A percentile compares a stretch with the other conserved stretches of the same genome.
Conservation (phyloP, 352 stramenopile genomes). For the Pythium brachiatum region DNA sequence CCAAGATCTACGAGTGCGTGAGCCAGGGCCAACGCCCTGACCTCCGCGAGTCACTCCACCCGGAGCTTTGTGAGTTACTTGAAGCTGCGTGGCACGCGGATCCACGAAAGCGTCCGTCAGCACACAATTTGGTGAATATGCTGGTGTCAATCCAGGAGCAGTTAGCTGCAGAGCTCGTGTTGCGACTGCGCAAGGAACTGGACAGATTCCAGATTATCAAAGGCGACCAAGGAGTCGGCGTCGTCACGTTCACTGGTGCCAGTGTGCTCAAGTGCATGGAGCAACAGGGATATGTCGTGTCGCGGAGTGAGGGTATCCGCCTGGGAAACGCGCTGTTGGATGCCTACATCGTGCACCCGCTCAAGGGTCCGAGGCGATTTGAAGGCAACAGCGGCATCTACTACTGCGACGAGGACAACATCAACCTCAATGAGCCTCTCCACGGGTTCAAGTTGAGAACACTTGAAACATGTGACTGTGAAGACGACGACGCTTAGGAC, state of each 20-base stretch:
- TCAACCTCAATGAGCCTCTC: constrained; percentile 28
- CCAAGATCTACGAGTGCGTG: constrained; percentile 31
- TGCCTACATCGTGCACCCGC: constrained; percentile 32
- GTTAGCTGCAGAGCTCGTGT: constrained; percentile 19
- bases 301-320: constrained; percentile 29
- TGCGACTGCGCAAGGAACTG: constrained; percentile 26
- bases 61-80: constrained; percentile 28
- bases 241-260: constrained; percentile 27
- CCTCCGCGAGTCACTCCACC: constrained; percentile 23
- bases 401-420: constrained; percentile 32
- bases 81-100: constrained; percentile 29
- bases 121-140: constrained; percentile 27
- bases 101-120: constrained; percentile 18
- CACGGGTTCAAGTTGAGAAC: neutral
- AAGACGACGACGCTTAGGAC: neutral
- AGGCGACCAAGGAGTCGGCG: neutral
- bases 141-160: constrained; percentile 35
- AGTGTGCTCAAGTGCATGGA: constrained; percentile 25
- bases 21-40: constrained; percentile 29
- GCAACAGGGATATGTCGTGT: constrained; percentile 10
- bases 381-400: constrained; percentile 27
- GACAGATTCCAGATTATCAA: constrained; percentile 11
- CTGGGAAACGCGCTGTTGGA: constrained; percentile 41
- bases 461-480: neutral
- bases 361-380: constrained; percentile 30